A percentile compares a stretch with the other conserved stretches of the same genome.
These are phyloP conservation scores for Fusarium sp. DNA, from an alignment of 2,329 filamentous ascomycete species.

Conservation along the genomic window DNA sequence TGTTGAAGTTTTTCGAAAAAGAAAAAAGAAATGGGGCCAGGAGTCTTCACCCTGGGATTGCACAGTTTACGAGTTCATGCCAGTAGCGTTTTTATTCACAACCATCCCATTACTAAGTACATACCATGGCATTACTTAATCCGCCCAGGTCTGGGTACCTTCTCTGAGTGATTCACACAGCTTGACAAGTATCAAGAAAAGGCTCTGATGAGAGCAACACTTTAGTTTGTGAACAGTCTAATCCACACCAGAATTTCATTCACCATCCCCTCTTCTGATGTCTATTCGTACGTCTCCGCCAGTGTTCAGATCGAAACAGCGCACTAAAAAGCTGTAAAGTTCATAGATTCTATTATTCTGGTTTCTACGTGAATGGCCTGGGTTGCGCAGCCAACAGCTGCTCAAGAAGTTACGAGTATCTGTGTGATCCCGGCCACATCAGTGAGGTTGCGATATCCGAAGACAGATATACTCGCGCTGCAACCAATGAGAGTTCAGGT, in stretches of 20 bases:
- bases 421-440: not conserved
- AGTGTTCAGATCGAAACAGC: not conserved
- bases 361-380: not conserved
- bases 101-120: not conserved
- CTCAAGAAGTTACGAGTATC: not conserved
- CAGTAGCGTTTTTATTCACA: not conserved
- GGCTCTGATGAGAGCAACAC: not conserved
- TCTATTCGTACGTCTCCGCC: constrained; percentile 2
- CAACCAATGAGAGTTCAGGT: not conserved
- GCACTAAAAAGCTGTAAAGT: not conserved
- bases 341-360: not conserved
- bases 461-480: not conserved
- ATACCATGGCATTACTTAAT: not conserved
- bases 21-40: not conserved
- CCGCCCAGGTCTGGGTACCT: not conserved
- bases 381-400: not conserved
- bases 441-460: not conserved
- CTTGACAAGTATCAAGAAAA: not conserved
- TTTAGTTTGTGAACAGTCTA: constrained; percentile 12
- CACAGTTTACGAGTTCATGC: constrained; percentile 2
- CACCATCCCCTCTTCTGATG: constrained; percentile 11
- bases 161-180: not conserved
- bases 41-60: not conserved
- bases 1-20: not conserved
- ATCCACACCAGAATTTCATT: not conserved